Evolutionary conservation across 768 basidiomycete species (phyloP), one percentile per base, ranked within the genome.

Genomic region (Trametes gibbosa): DNA sequence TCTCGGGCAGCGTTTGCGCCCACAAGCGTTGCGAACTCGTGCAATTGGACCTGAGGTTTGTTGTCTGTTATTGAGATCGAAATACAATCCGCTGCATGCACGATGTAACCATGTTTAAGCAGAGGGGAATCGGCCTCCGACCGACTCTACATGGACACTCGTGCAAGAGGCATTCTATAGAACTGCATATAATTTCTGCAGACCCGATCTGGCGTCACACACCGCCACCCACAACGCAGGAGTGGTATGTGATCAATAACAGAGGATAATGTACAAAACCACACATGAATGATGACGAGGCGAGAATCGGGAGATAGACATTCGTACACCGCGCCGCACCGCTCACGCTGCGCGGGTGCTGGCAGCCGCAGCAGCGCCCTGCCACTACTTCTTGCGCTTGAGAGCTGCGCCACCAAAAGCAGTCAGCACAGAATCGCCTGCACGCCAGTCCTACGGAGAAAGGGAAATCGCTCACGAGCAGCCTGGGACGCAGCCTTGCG

Each of bases 401-500:
- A 68, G 64, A 19, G 64, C 76, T 77, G 52, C 29, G 47, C 12
- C 13, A 39, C 40, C 23, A 13, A 27, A 6, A 19, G 47, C 3
- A 35, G 32, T 49, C 14, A 29, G 32, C 34, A n/a, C n/a, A n/a
- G n/a, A 37, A 8, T 29, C 16, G 4, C 13, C 4, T 13, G 29
- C 35, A 19, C n/a, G n/a, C n/a, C n/a, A n/a, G n/a, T 16, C 25
- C 32, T 16, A 41, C 19, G n/a, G 17, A n/a, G 19, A 32, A 8
- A n/a, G 24, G 17, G n/a, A 0, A 5, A 10, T 29, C 1, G 54
- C 50, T 34, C 19, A 56, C 51, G 35, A 37, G 41, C 72, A 61
- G 70, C 62, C 45, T 72, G 73, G 32, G 72, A 61, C 0, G 70
- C 62, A 8, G 79, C 81, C 66, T 83, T 84, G 56, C 82, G 73